Conservation (phyloP, 1,284 basidiomycete genomes). For the Cystobasidium slooffiae region DNA sequence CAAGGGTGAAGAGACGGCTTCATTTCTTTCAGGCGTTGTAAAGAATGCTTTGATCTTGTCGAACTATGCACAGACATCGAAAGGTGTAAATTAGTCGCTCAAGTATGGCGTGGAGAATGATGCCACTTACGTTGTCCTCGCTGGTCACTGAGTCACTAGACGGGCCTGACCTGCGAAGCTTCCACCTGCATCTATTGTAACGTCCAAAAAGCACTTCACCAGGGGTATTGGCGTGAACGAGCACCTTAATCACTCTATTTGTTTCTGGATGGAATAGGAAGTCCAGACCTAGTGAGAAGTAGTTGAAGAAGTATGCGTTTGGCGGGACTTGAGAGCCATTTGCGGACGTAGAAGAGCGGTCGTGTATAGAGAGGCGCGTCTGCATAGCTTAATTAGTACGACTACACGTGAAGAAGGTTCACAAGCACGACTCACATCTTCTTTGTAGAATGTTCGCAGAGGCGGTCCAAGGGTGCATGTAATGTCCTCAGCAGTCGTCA, state of each 20-base stretch:
- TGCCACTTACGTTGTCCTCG: constrained; percentile 11
- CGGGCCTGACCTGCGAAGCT: neutral
- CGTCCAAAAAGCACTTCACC: constrained; percentile 53
- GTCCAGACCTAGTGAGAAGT: constrained; percentile 52
- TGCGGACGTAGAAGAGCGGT: neutral
- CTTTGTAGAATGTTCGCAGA: constrained; percentile 52
- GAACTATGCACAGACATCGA: neutral
- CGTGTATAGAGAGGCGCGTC: constrained; percentile 29
- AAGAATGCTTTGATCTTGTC: constrained; percentile 2
- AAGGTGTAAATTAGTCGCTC: too few relatives aligned
- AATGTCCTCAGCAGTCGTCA: constrained; percentile 52
- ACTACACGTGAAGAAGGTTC: neutral
- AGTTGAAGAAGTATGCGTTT: constrained; percentile 54
- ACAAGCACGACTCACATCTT: constrained; percentile 49
- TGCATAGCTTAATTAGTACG: neutral
- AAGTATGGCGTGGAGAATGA: neutral
- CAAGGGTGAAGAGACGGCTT: neutral
- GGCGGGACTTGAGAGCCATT: constrained; percentile 12
- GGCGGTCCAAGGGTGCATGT: constrained; percentile 52
- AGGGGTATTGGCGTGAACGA: constrained; percentile 54
- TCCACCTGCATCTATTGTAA: constrained; percentile 48
- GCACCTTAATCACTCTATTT: constrained; percentile 50
- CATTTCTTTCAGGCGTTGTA: neutral
- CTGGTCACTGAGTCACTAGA: neutral
- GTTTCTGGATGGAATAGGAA: constrained; percentile 48